Evolutionary conservation across 2,329 filamentous ascomycete genomes (phyloP).

Genomic region (Epichloe gansuensis): DNA sequence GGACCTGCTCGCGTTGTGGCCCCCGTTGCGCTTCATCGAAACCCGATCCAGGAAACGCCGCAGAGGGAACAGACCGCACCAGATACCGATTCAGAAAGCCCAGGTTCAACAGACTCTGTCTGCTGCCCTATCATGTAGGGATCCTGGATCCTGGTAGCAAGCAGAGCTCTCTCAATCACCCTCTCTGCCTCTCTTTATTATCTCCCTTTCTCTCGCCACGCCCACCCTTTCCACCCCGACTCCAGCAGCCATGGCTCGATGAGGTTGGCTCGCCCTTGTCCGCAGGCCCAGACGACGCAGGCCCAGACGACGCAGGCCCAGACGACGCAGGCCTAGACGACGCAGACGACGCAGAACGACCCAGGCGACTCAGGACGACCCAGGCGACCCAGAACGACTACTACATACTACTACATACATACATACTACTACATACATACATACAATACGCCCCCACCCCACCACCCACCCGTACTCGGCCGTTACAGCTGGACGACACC

Average conservation of each 20-base stretch:
- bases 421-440: neutral
- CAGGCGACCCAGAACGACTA: neutral
- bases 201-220: neutral
- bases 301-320: neutral
- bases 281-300: slow-evolving; percentile 16
- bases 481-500: slow-evolving; percentile 32
- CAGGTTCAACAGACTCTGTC: slow-evolving; percentile 1
- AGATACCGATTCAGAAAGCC: slow-evolving; percentile 9
- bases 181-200: neutral
- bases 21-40: slow-evolving; percentile 3
- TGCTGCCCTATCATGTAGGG: neutral
- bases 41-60: slow-evolving; percentile 8
- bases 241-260: slow-evolving; percentile 29
- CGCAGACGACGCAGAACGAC: neutral
- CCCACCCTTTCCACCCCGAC: slow-evolving; percentile 9
- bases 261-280: slow-evolving; percentile 30
- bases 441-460: slow-evolving; percentile 21
- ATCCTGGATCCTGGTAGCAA: slow-evolving; percentile 3
- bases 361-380: neutral
- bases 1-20: slow-evolving; percentile 6
- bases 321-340: neutral
- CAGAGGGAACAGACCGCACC: slow-evolving; percentile 6
- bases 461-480: slow-evolving; percentile 18
- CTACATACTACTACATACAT: neutral
- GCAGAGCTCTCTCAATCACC: neutral